Evolutionary conservation across 2,329 filamentous ascomycete species (phyloP), one percentile per base, ranked within the genome.

Genomic region (Malbranchea cinnamomea): DNA sequence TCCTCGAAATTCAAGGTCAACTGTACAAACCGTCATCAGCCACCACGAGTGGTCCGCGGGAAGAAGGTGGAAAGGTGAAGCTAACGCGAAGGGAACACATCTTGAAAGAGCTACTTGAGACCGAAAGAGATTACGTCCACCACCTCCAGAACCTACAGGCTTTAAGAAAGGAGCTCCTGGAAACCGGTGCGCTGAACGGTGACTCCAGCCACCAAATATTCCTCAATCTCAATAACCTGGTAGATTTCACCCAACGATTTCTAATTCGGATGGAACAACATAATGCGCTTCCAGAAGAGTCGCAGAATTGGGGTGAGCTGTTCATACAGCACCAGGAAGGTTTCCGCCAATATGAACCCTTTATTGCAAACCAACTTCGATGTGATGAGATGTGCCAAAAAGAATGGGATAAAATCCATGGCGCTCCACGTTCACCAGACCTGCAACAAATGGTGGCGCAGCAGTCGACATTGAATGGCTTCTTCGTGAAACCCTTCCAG

Each of bases 111-210:
- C 61, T 98, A 26, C 78, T 98, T 33, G 82, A 87, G 44, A 95
- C 87, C 2, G 89, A 98, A 56, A 76, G 89, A 38, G 94, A 94
- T 56, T 98, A 98, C 45, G 89, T 95, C 3, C 85, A 95, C 52
- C 89, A 98, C 60, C 60, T 98, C 31, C 87, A 95, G 52, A 87
- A 93, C 42, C 57, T 98, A 20, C 84, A 95, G 52, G 78, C 85
- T 28, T 68, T 95, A 48, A 95, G 93, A 59, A 87, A 82, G 56
- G 72, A 78, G 14, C 65, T 95, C 32, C 84, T 94, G 44, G 79
- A 91, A 49, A 84, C 78, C 41, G 84, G 84, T 21, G 73, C 83
- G 21, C 74, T 95, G 39, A 79, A 82, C 2, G 87, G 89, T 31
- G 89, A 98, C 50, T 72, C 78, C 6, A 77, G 93, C 13, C 85